Evolutionary conservation across 352 stramenopile species (phyloP), one percentile per base, ranked within the genome.

Genomic region (Globisporangium emineosum): DNA sequence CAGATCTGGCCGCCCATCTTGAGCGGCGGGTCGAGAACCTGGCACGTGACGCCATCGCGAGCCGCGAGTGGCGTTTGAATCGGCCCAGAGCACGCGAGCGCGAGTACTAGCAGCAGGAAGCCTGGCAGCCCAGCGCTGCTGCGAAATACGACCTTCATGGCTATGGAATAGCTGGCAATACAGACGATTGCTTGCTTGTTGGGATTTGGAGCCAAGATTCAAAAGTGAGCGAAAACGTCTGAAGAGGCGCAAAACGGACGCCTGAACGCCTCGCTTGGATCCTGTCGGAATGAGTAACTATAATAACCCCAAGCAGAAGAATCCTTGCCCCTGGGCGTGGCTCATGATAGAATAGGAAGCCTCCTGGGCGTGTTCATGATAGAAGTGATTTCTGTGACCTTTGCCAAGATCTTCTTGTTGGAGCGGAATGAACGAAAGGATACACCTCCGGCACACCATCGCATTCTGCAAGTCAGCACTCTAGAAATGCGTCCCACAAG

Each of bases 1-100:
- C 74, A 85, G 13, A 60, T 21, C 13, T 62, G 42, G 15, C 54
- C 65, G 40, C 72, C 40, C 25, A 73, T 72, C 13, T 52, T 54
- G 42, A 66, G 66, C 1, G 65, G 23, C 15, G 56, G 68, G 12
- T 55, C 23, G 15, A 65, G 55, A 0, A 19, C 47, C 25, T 62
- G 43, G 40, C 66, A 71, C 5, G 43, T 49, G 27, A 53, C 21
- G 12, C 61, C 51, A 32, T 61, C 30, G 25, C 61, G 55, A 10
- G 33, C 23, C n/a, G 23, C 19, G 5, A 21, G 13, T 15, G 15
- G 27, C 19, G 10, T 12, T 30, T 40, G 27, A 40, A 25, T 19
- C 25, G 27, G 27, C 19, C 30, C 8, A 40, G 2, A 23, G 27
- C 50, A 32, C 17, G 42, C n/a, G 9, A 45, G 10, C 7, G 51